Evolutionary conservation across 1,284 basidiomycete species (phyloP).

Genomic region (Rhodotorula glutinis): DNA sequence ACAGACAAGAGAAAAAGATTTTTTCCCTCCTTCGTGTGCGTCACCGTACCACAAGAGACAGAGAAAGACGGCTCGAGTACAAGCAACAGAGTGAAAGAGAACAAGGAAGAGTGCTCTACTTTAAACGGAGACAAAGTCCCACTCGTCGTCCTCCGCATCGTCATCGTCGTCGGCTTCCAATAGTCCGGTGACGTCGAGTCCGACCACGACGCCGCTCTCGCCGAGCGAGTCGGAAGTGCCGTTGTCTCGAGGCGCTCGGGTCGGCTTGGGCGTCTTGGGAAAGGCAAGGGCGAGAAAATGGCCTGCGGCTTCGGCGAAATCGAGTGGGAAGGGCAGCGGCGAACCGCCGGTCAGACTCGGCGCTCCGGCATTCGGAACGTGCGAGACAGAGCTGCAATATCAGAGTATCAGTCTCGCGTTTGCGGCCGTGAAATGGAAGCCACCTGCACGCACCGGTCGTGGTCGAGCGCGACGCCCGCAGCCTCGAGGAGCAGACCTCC

Average conservation of each 20-base stretch:
- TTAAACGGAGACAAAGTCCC: conserved; percentile 17
- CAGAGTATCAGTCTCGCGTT: not conserved
- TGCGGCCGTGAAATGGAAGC: too few species aligned
- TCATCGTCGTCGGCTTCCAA: conserved; percentile 18
- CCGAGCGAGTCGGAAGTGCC: not conserved
- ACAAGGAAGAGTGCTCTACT: not conserved
- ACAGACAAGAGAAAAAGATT: not conserved
- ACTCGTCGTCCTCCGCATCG: conserved; percentile 30
- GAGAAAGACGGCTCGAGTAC: not conserved
- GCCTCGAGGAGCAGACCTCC: conserved; percentile 17
- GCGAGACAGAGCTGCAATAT: not conserved
- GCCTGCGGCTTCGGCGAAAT: not conserved
- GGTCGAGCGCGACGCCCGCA: not conserved
- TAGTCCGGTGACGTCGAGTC: not conserved
- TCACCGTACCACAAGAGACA: not conserved
- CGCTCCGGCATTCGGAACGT: not conserved
- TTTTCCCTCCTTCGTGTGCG: not conserved
- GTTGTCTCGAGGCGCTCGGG: too few species aligned
- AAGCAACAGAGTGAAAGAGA: not conserved
- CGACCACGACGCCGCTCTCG: not conserved
- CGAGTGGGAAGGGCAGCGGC: conserved; percentile 17
- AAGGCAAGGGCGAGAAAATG: conserved; percentile 14
- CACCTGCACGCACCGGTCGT: too few species aligned
- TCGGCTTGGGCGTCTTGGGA: not conserved
- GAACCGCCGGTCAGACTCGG: not conserved